Conservation (phyloP, 495 filamentous ascomycete genomes). For the Aspergillus mulundensis region DNA sequence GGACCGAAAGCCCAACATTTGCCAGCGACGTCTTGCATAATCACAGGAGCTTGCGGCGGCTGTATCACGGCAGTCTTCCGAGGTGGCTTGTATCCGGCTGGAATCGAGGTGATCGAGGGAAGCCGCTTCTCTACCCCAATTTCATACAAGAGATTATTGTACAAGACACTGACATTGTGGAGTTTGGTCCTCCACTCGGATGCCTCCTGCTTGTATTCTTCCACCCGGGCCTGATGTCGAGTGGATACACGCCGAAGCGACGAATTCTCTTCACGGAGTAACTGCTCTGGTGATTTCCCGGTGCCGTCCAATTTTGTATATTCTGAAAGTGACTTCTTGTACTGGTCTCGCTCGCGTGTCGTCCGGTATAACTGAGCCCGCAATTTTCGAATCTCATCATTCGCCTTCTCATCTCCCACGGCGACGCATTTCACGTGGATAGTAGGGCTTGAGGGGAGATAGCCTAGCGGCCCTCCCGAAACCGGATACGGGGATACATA, state of each 20-base stretch:
- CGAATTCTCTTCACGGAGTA: slow-evolving; percentile 23
- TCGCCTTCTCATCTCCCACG: slow-evolving; percentile 14
- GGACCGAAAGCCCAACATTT: too few species aligned
- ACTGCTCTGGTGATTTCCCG: slow-evolving; percentile 22
- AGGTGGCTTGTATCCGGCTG: slow-evolving; percentile 20
- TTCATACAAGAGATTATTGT: slow-evolving; percentile 28
- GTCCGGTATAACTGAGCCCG: slow-evolving; percentile 15
- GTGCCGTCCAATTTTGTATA: slow-evolving; percentile 17
- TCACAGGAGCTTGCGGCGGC: too few species aligned
- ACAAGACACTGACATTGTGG: slow-evolving; percentile 12
- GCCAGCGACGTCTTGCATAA: too few species aligned
- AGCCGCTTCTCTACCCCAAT: slow-evolving; percentile 17
- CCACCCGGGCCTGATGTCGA: slow-evolving; percentile 17
- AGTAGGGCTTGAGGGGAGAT: slow-evolving; percentile 23
- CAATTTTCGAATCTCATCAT: slow-evolving; percentile 12
- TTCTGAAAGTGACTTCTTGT: slow-evolving; percentile 16
- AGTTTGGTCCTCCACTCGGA: slow-evolving; percentile 21
- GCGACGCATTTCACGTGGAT: slow-evolving; percentile 24
- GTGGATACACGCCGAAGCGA: slow-evolving; percentile 20
- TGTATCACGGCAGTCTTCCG: too few species aligned
- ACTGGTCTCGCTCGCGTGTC: slow-evolving; percentile 22
- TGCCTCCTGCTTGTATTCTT: slow-evolving; percentile 22
- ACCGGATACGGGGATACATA: slow-evolving; percentile 26
- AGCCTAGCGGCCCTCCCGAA: slow-evolving; percentile 23
- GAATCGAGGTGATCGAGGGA: slow-evolving; percentile 13